Base-by-base conservation (phyloP, 192 early-diverging fungal species). In the Backusella tuberculispora region DNA sequence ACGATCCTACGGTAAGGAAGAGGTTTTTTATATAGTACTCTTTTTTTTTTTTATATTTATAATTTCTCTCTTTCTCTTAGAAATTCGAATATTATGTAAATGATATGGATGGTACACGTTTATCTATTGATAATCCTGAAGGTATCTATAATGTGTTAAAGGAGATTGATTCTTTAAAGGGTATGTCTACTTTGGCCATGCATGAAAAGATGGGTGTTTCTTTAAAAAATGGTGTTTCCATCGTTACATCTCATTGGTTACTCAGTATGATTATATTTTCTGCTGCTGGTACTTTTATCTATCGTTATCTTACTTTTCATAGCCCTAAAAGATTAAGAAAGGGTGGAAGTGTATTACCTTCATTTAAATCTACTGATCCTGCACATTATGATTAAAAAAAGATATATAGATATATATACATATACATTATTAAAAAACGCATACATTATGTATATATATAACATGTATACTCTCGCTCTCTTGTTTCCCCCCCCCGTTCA, bases 1-100 rank as follows among this genome's bases (percentile, higher is more conserved):
- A 69, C 17, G 75, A 76, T 66, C 64, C 71, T 10, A 65, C 17
- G 10, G 75, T 76, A 74, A 69, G 66, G 17, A 44, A 34, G 7
- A 66, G n/a, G n/a, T n/a, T n/a, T n/a, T n/a, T n/a, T n/a, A n/a
- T n/a, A n/a, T n/a, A n/a, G n/a, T n/a, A n/a, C n/a, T n/a, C 21
- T 19, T 0, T 53, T 4, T 45, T 8, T 4, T 7, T 6, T 9
- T 29, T 34, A 4, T 38, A 15, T 0, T 64, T 1, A 38, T 5
- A 6, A 34, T 38, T 6, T 14, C 13, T 45, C 7, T 1, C 4
- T 47, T 47, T 69, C 14, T 47, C 12, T n/a, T 64, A 73, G 72
- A 73, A 64, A 14, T 21, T 65, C 40, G 43, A 44, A 42, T 73
- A 73, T n/a, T 66, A 63, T 21, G 0, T 53, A 40, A 34, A 19